phyloP scores from a whole-genome alignment of 805 yeast genomes.

The Wickerhamomyces tratensis region DNA sequence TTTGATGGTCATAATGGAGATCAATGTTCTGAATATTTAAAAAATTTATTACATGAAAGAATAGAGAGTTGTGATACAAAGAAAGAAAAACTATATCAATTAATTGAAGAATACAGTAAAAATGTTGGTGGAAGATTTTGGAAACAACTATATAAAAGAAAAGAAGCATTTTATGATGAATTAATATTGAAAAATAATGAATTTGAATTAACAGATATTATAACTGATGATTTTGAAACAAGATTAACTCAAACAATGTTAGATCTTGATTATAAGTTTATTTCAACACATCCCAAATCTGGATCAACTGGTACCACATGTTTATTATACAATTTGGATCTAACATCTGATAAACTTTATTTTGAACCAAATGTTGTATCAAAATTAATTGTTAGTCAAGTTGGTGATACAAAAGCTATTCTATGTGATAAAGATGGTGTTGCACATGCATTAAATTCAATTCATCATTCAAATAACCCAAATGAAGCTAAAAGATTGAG shows the following conservation, averaged over 20 bases:
- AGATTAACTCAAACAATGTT: slow-evolving; percentile 59
- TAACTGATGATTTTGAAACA: slow-evolving; percentile 45
- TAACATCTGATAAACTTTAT: slow-evolving; percentile 20
- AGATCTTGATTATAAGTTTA: slow-evolving; percentile 53
- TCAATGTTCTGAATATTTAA: slow-evolving; percentile 57
- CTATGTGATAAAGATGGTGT: slow-evolving; percentile 74
- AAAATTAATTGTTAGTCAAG: slow-evolving; percentile 71
- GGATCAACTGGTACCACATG: slow-evolving; percentile 75
- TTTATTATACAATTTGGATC: slow-evolving; percentile 36
- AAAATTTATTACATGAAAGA: slow-evolving; percentile 38
- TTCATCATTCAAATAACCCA: slow-evolving; percentile 84
- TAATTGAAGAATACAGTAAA: slow-evolving; percentile 45
- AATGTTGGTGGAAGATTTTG: slow-evolving; percentile 70
- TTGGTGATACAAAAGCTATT: slow-evolving; percentile 87
- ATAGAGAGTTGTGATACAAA: slow-evolving; percentile 34
- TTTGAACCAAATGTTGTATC: slow-evolving; percentile 58
- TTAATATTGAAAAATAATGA: slow-evolving; percentile 18
- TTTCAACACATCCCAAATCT: slow-evolving; percentile 18
- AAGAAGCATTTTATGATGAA: slow-evolving; percentile 23
- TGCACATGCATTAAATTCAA: slow-evolving; percentile 68
- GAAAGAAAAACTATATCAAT: slow-evolving; percentile 25
- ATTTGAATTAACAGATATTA: neutral
- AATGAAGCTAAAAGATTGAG: slow-evolving; percentile 66
- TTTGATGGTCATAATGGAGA: slow-evolving; percentile 96
- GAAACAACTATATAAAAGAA: slow-evolving; percentile 59